These are phyloP conservation scores for Furcasterigmium sp. DNA, from an alignment of 2,329 filamentous ascomycete species.

Conservation along the genomic window DNA sequence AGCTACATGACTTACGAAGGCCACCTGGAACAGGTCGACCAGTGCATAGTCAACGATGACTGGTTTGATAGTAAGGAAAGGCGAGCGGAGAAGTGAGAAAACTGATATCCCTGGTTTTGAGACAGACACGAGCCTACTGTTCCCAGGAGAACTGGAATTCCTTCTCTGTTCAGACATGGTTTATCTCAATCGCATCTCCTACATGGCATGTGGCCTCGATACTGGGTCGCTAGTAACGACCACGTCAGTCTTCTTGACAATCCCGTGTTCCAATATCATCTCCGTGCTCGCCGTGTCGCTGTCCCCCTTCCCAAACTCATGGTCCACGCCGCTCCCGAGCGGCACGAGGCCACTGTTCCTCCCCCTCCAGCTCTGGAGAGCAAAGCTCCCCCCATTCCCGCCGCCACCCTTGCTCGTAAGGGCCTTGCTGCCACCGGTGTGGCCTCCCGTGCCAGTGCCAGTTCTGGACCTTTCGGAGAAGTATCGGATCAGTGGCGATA, in stretches of 20 bases:
- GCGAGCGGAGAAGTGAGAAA: too few species aligned
- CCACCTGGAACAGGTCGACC: background rate
- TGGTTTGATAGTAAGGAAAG: too few species aligned
- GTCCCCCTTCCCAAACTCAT: constrained; percentile 1
- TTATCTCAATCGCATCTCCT: too few species aligned
- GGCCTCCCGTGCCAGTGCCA: constrained; percentile 12
- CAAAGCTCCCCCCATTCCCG: constrained; percentile 13
- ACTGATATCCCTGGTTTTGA: too few species aligned
- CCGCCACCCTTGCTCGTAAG: background rate
- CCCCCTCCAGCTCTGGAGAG: constrained; percentile 19
- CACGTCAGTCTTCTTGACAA: constrained; percentile 11
- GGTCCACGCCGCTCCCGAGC: constrained; percentile 10
- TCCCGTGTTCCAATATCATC: constrained; percentile 3
- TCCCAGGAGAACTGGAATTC: too few species aligned
- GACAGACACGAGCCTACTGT: too few species aligned
- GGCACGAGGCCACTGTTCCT: constrained; percentile 16
- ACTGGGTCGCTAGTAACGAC: constrained; percentile 8
- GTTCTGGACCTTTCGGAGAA: constrained; percentile 23
- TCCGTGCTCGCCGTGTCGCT: constrained; percentile 9
- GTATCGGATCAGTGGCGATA: constrained; percentile 34
- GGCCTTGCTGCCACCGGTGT: background rate
- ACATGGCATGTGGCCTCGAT: too few species aligned
- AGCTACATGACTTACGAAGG: background rate
- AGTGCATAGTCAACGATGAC: background rate
- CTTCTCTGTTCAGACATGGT: too few species aligned